phyloP scores from a whole-genome alignment of 441 rosid species.

The Aleurites moluccanus region DNA sequence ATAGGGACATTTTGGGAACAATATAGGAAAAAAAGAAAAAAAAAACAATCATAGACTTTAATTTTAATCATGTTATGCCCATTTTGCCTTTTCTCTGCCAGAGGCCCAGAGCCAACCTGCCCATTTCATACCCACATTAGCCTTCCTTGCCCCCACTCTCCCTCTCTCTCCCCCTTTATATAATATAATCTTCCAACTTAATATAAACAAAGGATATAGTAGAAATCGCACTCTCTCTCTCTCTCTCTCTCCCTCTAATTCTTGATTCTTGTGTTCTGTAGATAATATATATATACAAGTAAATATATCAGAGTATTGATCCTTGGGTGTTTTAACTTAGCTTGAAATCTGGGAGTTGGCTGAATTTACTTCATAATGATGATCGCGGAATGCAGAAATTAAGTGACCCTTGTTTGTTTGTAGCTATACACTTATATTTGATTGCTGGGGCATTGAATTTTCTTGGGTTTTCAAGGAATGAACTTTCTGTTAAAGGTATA shows the following conservation, averaged over 20 bases:
- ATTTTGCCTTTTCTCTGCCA: neutral
- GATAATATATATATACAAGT: neutral
- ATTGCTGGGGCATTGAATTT: constrained; percentile 19
- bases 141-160: constrained; percentile 7
- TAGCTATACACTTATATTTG: neutral
- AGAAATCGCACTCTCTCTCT: constrained; percentile 10
- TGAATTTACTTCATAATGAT: constrained; percentile 13
- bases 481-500: constrained; percentile 26
- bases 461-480: constrained; percentile 26
- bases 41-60: too few species aligned
- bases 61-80: too few species aligned
- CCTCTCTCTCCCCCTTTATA: neutral
- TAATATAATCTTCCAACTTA: constrained; percentile 13
- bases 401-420: neutral
- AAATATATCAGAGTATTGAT: neutral
- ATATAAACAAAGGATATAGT: constrained; percentile 15
- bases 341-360: constrained; percentile 4
- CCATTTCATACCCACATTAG: constrained; percentile 4
- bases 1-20: neutral
- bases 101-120: neutral
- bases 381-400: constrained; percentile 16
- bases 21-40: too few species aligned
- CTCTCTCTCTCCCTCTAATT: constrained; percentile 12
- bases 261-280: neutral
- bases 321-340: neutral